A percentile compares a stretch with the other conserved stretches of the same genome.
Conservation (phyloP, 495 filamentous ascomycete species). For the Neurospora discreta region DNA sequence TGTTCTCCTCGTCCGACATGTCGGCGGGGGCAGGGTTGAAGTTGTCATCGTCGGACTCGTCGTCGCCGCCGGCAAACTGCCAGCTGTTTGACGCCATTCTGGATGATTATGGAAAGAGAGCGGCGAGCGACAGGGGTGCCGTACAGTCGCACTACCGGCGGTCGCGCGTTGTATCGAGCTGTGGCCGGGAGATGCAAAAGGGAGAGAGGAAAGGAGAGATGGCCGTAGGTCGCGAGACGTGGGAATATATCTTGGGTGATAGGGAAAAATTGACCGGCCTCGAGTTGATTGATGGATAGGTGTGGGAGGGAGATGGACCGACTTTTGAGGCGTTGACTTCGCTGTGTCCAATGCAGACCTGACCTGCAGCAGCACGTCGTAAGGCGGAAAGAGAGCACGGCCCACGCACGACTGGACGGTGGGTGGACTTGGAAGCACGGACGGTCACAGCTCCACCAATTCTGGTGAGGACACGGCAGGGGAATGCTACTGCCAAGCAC, state of each 20-base stretch:
- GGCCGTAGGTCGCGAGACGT: background rate
- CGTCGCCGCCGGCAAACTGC: conserved; percentile 33
- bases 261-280: background rate
- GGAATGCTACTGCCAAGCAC: background rate
- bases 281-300: background rate
- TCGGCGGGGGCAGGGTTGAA: conserved; percentile 66
- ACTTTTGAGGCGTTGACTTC: background rate
- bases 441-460: background rate
- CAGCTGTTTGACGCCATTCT: conserved; percentile 20
- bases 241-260: background rate
- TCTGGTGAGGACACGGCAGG: background rate
- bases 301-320: background rate
- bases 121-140: background rate
- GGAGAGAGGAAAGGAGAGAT: background rate
- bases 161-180: background rate
- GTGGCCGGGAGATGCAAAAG: background rate
- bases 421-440: background rate
- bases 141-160: background rate
- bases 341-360: background rate
- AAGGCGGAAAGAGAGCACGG: background rate
- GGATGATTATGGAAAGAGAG: background rate
- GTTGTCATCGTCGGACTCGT: conserved; percentile 64
- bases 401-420: background rate
- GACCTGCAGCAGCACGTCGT: background rate
- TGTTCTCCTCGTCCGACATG: conserved; percentile 53